Conservation (phyloP, 352 stramenopile genomes). For the Globisporangium parvum region DNA sequence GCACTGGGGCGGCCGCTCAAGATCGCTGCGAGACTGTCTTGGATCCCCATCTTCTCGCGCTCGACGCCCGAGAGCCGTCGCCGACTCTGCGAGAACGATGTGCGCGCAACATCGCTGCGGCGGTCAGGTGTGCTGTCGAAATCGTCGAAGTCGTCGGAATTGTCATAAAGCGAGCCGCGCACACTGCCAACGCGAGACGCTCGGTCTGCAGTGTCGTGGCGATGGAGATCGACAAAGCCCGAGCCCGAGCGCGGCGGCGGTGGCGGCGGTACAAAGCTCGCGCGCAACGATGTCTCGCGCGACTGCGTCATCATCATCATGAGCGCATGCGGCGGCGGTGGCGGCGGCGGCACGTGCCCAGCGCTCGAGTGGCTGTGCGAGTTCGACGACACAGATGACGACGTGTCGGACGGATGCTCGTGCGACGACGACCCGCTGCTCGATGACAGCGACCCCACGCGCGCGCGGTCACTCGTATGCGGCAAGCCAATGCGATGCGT, state of each 20-base stretch:
- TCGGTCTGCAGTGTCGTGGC: slow-evolving; percentile 11
- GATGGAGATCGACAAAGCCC: slow-evolving; percentile 13
- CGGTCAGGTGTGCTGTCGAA: slow-evolving; percentile 19
- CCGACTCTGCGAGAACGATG: slow-evolving; percentile 41
- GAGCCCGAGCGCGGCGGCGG: slow-evolving; percentile 13
- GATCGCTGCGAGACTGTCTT: slow-evolving; percentile 63
- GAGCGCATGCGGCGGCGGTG: slow-evolving; percentile 11
- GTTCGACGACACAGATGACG: slow-evolving; percentile 40
- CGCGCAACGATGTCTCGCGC: slow-evolving; percentile 4
- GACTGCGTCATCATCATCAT: slow-evolving; percentile 2
- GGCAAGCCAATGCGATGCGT: slow-evolving; percentile 13
- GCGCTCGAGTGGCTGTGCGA: slow-evolving; percentile 11
- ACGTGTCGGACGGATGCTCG: slow-evolving; percentile 45
- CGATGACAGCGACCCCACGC: slow-evolving; percentile 25
- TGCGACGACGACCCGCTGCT: slow-evolving; percentile 27
- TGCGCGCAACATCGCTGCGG: slow-evolving; percentile 25
- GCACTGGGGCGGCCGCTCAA: slow-evolving; percentile 34
- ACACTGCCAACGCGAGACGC: slow-evolving; percentile 52
- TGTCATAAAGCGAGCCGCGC: slow-evolving; percentile 40
- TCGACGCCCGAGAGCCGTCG: slow-evolving; percentile 32
- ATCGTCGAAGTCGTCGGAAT: slow-evolving; percentile 13
- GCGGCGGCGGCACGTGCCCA: slow-evolving; percentile 20
- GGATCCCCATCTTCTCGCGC: slow-evolving; percentile 33
- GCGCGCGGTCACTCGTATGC: slow-evolving; percentile 15
- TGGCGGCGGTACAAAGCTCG: slow-evolving; percentile 10